Percentiles rank a stretch among this genome's conserved stretches.
These are phyloP conservation scores for Rhizophagus clarus DNA, from an alignment of 192 early-diverging fungal genomes.

Conservation along the genomic window DNA sequence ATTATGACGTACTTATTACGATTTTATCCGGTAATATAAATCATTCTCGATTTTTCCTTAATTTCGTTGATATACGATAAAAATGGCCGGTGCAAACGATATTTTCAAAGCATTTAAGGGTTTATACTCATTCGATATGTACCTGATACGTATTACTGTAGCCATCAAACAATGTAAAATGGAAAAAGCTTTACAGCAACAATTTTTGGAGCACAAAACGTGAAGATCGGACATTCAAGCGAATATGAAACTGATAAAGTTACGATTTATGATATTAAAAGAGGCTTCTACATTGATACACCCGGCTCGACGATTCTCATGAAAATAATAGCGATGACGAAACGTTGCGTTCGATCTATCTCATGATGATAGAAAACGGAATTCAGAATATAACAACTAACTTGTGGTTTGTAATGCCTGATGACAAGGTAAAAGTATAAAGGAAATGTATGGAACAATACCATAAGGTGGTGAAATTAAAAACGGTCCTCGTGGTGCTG, in stretches of 20 bases:
- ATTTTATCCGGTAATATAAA: too few species aligned
- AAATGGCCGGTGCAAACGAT: too few species aligned
- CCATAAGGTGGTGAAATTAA: conserved; percentile 21
- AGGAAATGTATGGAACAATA: conserved; percentile 33
- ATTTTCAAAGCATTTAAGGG: too few species aligned
- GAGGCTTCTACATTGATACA: conserved; percentile 31
- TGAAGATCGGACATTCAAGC: neutral
- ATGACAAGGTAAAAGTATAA: neutral
- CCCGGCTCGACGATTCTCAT: conserved; percentile 20
- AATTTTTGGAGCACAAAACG: conserved; percentile 26
- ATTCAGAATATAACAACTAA: conserved; percentile 21
- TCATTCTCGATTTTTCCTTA: too few species aligned
- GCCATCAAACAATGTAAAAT: too few species aligned
- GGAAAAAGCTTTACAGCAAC: conserved; percentile 32
- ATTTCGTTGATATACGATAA: too few species aligned
- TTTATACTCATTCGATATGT: too few species aligned
- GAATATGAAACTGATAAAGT: neutral
- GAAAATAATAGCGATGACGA: conserved; percentile 9
- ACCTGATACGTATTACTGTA: too few species aligned
- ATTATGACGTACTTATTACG: too few species aligned
- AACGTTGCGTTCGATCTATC: neutral
- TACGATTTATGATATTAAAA: conserved; percentile 25
- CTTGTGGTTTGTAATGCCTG: conserved; percentile 20
- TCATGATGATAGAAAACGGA: neutral
- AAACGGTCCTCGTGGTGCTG: conserved; percentile 7